These are phyloP conservation scores for Xylaria nigripes DNA, from an alignment of 495 filamentous ascomycete species.

Conservation along the genomic window DNA sequence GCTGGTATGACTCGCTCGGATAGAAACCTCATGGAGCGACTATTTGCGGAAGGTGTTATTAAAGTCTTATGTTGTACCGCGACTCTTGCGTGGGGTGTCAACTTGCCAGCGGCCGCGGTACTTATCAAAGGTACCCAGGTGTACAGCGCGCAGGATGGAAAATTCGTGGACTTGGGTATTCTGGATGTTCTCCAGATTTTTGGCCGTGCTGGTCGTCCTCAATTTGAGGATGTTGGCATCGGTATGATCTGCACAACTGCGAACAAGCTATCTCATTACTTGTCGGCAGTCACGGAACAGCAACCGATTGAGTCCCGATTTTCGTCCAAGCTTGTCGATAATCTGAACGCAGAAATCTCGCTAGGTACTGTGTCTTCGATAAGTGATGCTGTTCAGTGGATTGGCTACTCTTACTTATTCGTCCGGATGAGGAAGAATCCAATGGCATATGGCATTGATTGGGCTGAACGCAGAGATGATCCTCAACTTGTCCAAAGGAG, in stretches of 20 bases:
- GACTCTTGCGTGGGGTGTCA: slow-evolving; percentile 97
- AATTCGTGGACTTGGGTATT: slow-evolving; percentile 94
- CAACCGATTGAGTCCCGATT: slow-evolving; percentile 94
- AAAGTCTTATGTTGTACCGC: slow-evolving; percentile 98
- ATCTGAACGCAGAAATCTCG: slow-evolving; percentile 90
- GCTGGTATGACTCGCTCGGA: slow-evolving; percentile 91
- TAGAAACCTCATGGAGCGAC: slow-evolving; percentile 82
- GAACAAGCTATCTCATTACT: slow-evolving; percentile 87
- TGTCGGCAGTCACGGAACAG: slow-evolving; percentile 87
- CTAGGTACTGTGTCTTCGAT: slow-evolving; percentile 93
- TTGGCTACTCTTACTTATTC: slow-evolving; percentile 95
- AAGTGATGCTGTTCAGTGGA: slow-evolving; percentile 89
- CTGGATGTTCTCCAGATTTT: slow-evolving; percentile 98
- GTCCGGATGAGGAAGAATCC: slow-evolving; percentile 92
- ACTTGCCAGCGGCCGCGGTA: slow-evolving; percentile 92
- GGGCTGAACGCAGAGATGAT: slow-evolving; percentile 81
- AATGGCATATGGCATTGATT: slow-evolving; percentile 90
- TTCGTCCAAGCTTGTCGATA: slow-evolving; percentile 85
- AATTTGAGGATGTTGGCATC: slow-evolving; percentile 92
- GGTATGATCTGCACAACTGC: slow-evolving; percentile 94
- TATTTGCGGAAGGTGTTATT: slow-evolving; percentile 81
- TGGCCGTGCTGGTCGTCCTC: slow-evolving; percentile 91
- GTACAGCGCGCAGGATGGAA: slow-evolving; percentile 91
- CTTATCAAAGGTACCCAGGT: slow-evolving; percentile 97
- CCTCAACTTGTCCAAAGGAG: slow-evolving; percentile 74